These are phyloP conservation scores for Cadophora gregata DNA, from an alignment of 2,329 filamentous ascomycete genomes.

Conservation along the genomic window DNA sequence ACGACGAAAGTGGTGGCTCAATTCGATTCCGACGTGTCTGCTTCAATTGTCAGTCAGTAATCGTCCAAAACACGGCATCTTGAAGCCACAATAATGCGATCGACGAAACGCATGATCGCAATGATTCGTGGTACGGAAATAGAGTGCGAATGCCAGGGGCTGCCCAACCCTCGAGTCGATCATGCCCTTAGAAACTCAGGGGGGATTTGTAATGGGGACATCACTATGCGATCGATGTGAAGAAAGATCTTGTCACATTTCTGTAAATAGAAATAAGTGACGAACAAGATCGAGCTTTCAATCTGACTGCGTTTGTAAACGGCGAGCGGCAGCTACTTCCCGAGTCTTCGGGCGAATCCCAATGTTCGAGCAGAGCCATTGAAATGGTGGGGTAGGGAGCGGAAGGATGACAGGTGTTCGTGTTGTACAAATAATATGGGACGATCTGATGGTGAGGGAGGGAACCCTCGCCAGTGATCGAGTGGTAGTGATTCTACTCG, in stretches of 20 bases:
- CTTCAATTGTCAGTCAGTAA: slow-evolving; percentile 32
- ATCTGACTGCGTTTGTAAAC: slow-evolving; percentile 20
- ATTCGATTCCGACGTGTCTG: slow-evolving; percentile 32
- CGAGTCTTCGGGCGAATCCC: slow-evolving; percentile 32
- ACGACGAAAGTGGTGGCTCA: slow-evolving; percentile 31
- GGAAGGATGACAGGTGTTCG: slow-evolving; percentile 19
- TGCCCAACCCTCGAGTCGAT: slow-evolving; percentile 30
- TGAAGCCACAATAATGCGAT: slow-evolving; percentile 32
- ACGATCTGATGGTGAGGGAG: slow-evolving; percentile 30
- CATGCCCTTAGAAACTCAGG: slow-evolving; percentile 31
- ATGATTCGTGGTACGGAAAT: slow-evolving; percentile 34
- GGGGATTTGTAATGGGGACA: slow-evolving; percentile 28
- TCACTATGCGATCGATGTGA: slow-evolving; percentile 33
- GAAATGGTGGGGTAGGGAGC: slow-evolving; percentile 33
- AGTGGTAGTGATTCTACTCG: slow-evolving; percentile 16
- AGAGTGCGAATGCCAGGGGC: slow-evolving; percentile 24
- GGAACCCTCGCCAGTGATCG: slow-evolving; percentile 27
- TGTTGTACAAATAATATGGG: slow-evolving; percentile 32
- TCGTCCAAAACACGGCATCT: slow-evolving; percentile 24
- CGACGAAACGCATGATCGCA: slow-evolving; percentile 36
- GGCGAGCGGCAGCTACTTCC: slow-evolving; percentile 23
- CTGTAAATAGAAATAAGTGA: slow-evolving; percentile 24
- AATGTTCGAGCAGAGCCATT: neutral
- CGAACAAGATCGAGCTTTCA: slow-evolving; percentile 20
- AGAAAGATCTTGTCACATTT: slow-evolving; percentile 27